Conservation (phyloP, 805 yeast genomes). For the Myxozyma monticola region DNA sequence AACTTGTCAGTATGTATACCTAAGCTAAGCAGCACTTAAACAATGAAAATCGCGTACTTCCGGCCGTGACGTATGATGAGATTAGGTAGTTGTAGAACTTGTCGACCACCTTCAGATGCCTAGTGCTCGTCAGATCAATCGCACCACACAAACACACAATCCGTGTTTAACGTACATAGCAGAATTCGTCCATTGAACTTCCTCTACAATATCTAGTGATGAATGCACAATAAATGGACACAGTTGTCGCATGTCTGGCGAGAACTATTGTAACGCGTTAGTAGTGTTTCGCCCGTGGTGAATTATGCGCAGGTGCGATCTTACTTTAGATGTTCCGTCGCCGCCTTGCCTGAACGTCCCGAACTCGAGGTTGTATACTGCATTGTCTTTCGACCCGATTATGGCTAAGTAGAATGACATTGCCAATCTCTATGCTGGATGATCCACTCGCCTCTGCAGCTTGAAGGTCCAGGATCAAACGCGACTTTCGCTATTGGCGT, state of each 20-base stretch:
- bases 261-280: conserved; percentile 44
- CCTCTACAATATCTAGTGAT: conserved; percentile 88
- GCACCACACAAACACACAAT: not conserved
- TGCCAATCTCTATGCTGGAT: no score
- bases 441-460: no score
- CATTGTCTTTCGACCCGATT: conserved; percentile 81
- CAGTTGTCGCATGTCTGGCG: conserved; percentile 70
- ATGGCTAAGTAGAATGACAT: conserved; percentile 89
- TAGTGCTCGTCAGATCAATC: not conserved
- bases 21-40: not conserved
- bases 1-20: not conserved
- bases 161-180: conserved; percentile 40
- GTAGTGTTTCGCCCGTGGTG: not conserved
- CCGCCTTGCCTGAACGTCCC: conserved; percentile 69
- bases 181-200: conserved; percentile 74
- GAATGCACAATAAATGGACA: conserved; percentile 88
- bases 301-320: not conserved
- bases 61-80: conserved; percentile 85
- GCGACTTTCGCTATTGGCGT: no score
- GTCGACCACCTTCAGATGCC: conserved; percentile 75
- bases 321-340: conserved; percentile 55
- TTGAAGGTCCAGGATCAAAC: no score
- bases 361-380: conserved; percentile 84
- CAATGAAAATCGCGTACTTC: conserved; percentile 45
- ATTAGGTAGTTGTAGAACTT: conserved; percentile 78